phyloP scores from a whole-genome alignment of 108 stramenopile genomes.

The Discostella pseudostelligera region DNA sequence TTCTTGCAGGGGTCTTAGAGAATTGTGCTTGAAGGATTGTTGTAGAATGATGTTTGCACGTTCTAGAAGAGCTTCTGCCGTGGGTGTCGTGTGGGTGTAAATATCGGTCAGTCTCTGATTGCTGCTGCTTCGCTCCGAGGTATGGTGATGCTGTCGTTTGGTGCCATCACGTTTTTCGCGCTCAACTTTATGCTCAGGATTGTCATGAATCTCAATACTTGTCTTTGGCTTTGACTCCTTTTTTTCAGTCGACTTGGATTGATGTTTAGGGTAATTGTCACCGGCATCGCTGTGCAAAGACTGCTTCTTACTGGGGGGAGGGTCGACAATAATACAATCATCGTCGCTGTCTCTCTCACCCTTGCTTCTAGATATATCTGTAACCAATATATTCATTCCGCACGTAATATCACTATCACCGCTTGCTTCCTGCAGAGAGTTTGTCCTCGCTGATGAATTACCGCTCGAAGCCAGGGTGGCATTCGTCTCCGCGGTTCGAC shows the following conservation, averaged over 20 bases:
- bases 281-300: not conserved
- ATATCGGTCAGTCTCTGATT: slow-evolving; percentile 14
- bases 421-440: not conserved
- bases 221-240: too few relatives aligned
- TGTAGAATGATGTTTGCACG: slow-evolving; percentile 32
- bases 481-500: too few relatives aligned
- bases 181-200: too few relatives aligned
- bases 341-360: not conserved
- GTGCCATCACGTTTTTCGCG: not conserved
- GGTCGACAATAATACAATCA: not conserved
- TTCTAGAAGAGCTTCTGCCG: slow-evolving; percentile 24
- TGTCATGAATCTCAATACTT: not conserved
- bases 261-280: not conserved
- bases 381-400: not conserved
- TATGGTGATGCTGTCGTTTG: not conserved
- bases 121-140: not conserved
- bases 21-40: slow-evolving; percentile 50
- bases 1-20: slow-evolving; percentile 66
- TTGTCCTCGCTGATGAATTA: not conserved
- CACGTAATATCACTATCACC: not conserved
- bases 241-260: not conserved
- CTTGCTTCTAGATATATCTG: too few relatives aligned
- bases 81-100: slow-evolving; percentile 17
- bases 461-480: too few relatives aligned
- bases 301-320: not conserved